Evolutionary conservation across 805 yeast species (phyloP), one percentile per base, ranked within the genome.

Genomic region (Lipomyces sp.): DNA sequence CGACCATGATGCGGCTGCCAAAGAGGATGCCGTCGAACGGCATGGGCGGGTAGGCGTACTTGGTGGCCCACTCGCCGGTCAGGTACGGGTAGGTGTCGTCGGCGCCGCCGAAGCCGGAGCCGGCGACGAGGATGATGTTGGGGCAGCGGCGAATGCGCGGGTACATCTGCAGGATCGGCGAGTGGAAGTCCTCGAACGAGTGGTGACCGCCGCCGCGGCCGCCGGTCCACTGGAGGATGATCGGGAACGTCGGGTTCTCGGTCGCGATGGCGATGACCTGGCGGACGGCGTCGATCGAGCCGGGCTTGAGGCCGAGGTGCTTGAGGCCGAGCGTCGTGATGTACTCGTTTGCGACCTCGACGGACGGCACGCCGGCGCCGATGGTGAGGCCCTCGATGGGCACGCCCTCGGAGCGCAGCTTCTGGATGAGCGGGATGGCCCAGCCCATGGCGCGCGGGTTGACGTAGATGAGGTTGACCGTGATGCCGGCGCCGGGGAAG

Each of bases 201-300:
- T 93, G 99, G 71, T 93, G 99, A 67, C 99, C 99, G 80, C 99
- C 99, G 75, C 97, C 99, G 80, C 99, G 90, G 72, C 99, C 99
- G 79, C 98, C 98, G 53, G 99, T 93, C 99, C 99, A 93, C 77
- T 93, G 98, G 63, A 93, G 74, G 49, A 93, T 91, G 65, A 93
- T 88, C 59, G 98, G 99, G 90, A 93, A 93, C 58, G 70, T 74
- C 61, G 98, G 98, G 73, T 90, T 95, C 43, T 95, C 90, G 67
- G 86, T 87, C 48, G 99, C 98, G 67, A 93, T 93, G 55, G 84
- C 73, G 63, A 93, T 82, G 61, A 82, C 86, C 70, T 86, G 91
- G 59, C 82, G 76, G 65, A 93, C 88, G 39, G 97, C 84, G 62
- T 93, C 98, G 49, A 89, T 78, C 23, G 98, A 88, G 67, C 99